Evolutionary conservation across 2,329 filamentous ascomycete species (phyloP).

Genomic region (Camptophora hylomeconis): DNA sequence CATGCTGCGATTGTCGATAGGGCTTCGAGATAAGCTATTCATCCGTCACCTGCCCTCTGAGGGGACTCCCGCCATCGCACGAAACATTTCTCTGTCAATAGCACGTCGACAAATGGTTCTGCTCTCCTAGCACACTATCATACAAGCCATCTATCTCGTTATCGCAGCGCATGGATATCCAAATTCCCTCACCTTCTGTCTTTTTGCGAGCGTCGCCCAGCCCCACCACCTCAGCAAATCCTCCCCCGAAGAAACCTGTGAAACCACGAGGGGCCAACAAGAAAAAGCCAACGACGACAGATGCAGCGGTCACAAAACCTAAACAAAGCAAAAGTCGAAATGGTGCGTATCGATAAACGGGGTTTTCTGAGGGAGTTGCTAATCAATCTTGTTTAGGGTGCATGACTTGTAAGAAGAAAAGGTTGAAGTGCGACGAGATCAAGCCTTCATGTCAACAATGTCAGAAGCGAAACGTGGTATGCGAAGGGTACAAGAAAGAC

Average conservation of each 20-base stretch:
- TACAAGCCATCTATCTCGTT: constrained; percentile 6
- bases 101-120: too few species aligned
- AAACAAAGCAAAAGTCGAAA: constrained; percentile 67
- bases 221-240: constrained; percentile 19
- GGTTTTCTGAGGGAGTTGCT: neutral
- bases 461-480: constrained; percentile 49
- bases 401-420: constrained; percentile 59
- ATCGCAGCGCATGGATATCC: constrained; percentile 40
- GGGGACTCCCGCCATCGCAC: too few species aligned
- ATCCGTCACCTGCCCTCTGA: too few species aligned
- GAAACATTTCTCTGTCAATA: too few species aligned
- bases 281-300: constrained; percentile 12
- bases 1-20: too few species aligned
- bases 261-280: constrained; percentile 13
- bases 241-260: constrained; percentile 18
- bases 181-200: constrained; percentile 46
- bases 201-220: constrained; percentile 33
- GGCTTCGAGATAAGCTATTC: too few species aligned
- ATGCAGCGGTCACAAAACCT: constrained; percentile 39
- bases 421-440: constrained; percentile 61
- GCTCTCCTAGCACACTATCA: neutral
- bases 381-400: constrained; percentile 47
- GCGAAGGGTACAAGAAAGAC: constrained; percentile 61
- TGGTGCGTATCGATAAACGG: constrained; percentile 40
- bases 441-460: constrained; percentile 58